These are phyloP conservation scores for Elongisporangium anandrum DNA, from an alignment of 352 stramenopile genomes.

Conservation along the genomic window DNA sequence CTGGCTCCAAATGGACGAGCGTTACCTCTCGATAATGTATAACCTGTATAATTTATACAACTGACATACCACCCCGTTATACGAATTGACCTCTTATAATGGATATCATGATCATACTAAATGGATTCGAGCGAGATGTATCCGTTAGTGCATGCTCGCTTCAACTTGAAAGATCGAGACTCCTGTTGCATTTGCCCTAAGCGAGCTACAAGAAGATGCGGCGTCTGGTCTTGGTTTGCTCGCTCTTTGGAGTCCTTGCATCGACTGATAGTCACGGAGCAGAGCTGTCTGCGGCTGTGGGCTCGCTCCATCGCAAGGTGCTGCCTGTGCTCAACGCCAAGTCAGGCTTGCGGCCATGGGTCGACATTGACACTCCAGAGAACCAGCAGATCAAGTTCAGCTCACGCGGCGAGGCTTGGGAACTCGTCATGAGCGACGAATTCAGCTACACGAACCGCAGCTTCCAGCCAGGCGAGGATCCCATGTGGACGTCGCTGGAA, in stretches of 20 bases:
- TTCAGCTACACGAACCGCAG: slow-evolving; percentile 43
- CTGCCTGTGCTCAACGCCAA: slow-evolving; percentile 23
- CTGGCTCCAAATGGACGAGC: not conserved
- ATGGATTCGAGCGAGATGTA: not conserved
- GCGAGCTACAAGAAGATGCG: slow-evolving; percentile 1
- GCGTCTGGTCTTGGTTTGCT: not conserved
- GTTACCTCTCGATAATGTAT: not conserved
- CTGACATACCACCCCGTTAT: not conserved
- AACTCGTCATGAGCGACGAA: slow-evolving; percentile 72
- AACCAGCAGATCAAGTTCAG: slow-evolving; percentile 35
- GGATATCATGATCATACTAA: not conserved
- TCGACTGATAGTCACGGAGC: slow-evolving; percentile 2
- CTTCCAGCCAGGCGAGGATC: slow-evolving; percentile 51
- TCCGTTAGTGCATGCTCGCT: not conserved
- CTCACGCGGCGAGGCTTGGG: slow-evolving; percentile 45
- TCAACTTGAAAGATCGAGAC: not conserved
- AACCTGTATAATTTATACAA: not conserved
- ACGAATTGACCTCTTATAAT: not conserved
- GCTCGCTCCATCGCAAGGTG: slow-evolving; percentile 2
- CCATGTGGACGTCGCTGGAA: slow-evolving; percentile 61
- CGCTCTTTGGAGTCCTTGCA: slow-evolving; percentile 5
- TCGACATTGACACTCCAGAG: slow-evolving; percentile 51
- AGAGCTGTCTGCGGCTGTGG: not conserved
- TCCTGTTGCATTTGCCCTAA: too few species aligned
- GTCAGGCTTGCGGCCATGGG: slow-evolving; percentile 48